phyloP scores from a whole-genome alignment of 73 alveolate species.

The Tetrahymena malaccensis region DNA sequence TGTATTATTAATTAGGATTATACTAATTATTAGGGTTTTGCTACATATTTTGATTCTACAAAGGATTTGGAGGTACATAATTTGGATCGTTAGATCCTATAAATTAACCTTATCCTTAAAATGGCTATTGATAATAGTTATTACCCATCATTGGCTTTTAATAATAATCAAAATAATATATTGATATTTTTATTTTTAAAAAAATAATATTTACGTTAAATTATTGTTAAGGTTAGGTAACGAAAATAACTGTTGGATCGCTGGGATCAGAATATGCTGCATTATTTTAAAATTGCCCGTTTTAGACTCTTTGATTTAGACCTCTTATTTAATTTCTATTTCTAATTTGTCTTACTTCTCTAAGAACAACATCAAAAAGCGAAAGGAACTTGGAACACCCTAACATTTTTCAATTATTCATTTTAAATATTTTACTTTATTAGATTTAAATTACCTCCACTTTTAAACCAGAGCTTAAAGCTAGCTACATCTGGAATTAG shows the following conservation, averaged over 20 bases:
- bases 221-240: conserved; percentile 64
- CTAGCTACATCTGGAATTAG: conserved; percentile 78
- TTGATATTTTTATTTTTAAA: background rate
- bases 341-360: conserved; percentile 26
- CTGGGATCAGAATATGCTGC: conserved; percentile 94
- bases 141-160: background rate
- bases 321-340: conserved; percentile 20
- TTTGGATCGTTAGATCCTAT: background rate
- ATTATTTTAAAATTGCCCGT: conserved; percentile 45
- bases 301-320: conserved; percentile 50
- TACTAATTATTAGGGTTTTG: background rate
- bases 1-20: background rate
- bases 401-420: background rate
- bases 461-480: conserved; percentile 93
- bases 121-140: background rate
- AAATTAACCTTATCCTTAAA: background rate
- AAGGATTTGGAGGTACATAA: background rate
- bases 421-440: background rate
- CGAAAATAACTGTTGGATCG: conserved; percentile 93
- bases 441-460: conserved; percentile 70
- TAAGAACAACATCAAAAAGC: background rate
- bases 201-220: background rate
- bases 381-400: conserved; percentile 18
- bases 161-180: background rate
- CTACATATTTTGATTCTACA: background rate